Evolutionary conservation across 2,329 filamentous ascomycete genomes (phyloP).

Genomic region (Verticillium albo-atrum): DNA sequence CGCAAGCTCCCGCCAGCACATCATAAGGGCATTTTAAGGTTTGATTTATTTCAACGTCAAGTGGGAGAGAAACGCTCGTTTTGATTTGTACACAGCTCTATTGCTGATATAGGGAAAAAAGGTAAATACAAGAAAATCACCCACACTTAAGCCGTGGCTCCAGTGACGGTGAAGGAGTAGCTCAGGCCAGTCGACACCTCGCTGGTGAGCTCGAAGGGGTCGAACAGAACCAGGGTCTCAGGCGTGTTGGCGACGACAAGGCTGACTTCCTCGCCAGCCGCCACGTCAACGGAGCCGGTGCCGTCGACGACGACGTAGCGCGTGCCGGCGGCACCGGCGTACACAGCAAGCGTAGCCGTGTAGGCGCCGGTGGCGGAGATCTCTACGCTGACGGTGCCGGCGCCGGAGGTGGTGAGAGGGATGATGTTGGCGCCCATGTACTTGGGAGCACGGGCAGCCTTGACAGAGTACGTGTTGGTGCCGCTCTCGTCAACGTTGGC

Average conservation of each 20-base stretch:
- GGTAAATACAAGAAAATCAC: background rate
- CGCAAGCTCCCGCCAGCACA: too few species aligned
- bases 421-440: slow-evolving; percentile 49
- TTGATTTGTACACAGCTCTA: background rate
- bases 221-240: slow-evolving; percentile 34
- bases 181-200: slow-evolving; percentile 32
- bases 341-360: slow-evolving; percentile 36
- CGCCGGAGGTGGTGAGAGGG: slow-evolving; percentile 30
- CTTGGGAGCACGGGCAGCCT: slow-evolving; percentile 32
- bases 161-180: slow-evolving; percentile 29
- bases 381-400: slow-evolving; percentile 22
- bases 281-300: slow-evolving; percentile 25
- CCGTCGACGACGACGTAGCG: slow-evolving; percentile 33
- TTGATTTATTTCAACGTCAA: background rate
- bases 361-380: slow-evolving; percentile 30
- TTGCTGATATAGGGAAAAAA: background rate
- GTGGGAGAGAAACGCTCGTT: background rate
- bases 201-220: slow-evolving; percentile 32
- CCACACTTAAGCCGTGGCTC: slow-evolving; percentile 17
- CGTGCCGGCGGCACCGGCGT: slow-evolving; percentile 20
- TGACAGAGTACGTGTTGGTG: slow-evolving; percentile 33
- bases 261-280: slow-evolving; percentile 32
- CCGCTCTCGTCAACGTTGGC: slow-evolving; percentile 33
- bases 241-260: slow-evolving; percentile 46
- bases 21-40: background rate